These are phyloP conservation scores for Penicillium cosmopolitanum DNA, from an alignment of 495 filamentous ascomycete genomes.

Conservation along the genomic window DNA sequence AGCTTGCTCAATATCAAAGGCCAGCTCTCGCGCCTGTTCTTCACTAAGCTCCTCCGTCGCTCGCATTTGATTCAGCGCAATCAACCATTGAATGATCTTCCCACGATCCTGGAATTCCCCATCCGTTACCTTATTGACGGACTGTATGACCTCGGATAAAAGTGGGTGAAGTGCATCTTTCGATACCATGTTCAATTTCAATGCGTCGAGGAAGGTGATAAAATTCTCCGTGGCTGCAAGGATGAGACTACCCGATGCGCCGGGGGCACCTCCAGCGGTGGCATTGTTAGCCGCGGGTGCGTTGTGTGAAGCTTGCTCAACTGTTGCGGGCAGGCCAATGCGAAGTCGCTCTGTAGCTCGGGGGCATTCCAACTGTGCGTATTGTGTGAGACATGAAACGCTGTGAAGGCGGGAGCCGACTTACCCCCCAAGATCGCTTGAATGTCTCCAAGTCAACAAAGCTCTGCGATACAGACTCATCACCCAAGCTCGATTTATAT, in stretches of 20 bases:
- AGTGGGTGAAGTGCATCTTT: conserved; percentile 96
- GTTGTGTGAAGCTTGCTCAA: conserved; percentile 57
- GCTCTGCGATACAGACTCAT: conserved; percentile 78
- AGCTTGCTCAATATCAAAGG: conserved; percentile 86
- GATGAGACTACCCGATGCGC: conserved; percentile 73
- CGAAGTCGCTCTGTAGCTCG: conserved; percentile 90
- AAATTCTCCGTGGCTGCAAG: conserved; percentile 93
- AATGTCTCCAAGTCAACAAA: conserved; percentile 94
- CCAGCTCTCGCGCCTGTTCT: conserved; percentile 83
- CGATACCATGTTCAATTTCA: conserved; percentile 83
- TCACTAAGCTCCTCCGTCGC: conserved; percentile 89
- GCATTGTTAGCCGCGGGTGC: conserved; percentile 45
- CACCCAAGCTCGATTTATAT: conserved; percentile 89
- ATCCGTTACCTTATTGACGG: conserved; percentile 94
- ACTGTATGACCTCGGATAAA: conserved; percentile 91
- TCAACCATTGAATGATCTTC: conserved; percentile 98
- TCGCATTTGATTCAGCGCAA: conserved; percentile 95
- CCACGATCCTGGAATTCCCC: conserved; percentile 89
- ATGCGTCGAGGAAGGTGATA: conserved; percentile 94
- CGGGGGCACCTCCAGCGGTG: conserved; percentile 39
- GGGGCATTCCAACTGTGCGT: conserved; percentile 84
- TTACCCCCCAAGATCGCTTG: conserved; percentile 87
- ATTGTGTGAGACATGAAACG: conserved; percentile 11
- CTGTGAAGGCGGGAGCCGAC: conserved; percentile 28
- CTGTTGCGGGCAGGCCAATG: conserved; percentile 77